Percentiles rank a stretch among this genome's conserved stretches.
Evolutionary conservation across 306 rosid species (phyloP).

Genomic region (Abrus pulchellus): DNA sequence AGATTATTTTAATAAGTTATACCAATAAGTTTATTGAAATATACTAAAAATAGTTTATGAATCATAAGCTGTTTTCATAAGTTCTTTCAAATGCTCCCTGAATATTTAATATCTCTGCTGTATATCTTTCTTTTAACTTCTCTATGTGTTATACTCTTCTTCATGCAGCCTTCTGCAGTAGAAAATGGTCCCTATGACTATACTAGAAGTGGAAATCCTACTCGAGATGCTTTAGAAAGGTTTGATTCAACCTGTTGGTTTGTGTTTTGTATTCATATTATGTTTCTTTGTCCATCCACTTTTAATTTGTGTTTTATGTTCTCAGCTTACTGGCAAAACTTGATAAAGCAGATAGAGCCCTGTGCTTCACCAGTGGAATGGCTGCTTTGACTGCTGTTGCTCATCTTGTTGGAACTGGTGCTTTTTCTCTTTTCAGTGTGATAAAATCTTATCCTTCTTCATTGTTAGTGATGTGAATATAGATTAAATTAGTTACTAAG

Average conservation of each 20-base stretch:
- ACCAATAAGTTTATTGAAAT: no score
- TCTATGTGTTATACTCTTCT: slow-evolving; percentile 26
- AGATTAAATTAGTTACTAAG: background rate
- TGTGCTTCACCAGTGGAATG: slow-evolving; percentile 98
- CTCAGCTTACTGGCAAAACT: slow-evolving; percentile 81
- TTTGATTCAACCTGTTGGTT: slow-evolving; percentile 45
- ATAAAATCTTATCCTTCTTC: slow-evolving; percentile 36
- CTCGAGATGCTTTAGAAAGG: slow-evolving; percentile 90
- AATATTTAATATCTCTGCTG: slow-evolving; percentile 14
- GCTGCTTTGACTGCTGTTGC: slow-evolving; percentile 89
- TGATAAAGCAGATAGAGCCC: slow-evolving; percentile 92
- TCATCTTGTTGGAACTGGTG: slow-evolving; percentile 84
- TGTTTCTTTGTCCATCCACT: slow-evolving; percentile 39
- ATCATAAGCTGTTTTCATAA: no score
- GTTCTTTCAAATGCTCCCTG: no score
- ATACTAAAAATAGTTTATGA: no score
- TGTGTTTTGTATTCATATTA: slow-evolving; percentile 21
- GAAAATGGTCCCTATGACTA: slow-evolving; percentile 93
- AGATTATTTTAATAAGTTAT: no score
- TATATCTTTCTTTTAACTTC: slow-evolving; percentile 20
- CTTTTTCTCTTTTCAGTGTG: slow-evolving; percentile 44
- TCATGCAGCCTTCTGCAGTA: slow-evolving; percentile 81
- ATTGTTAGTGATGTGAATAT: slow-evolving; percentile 28
- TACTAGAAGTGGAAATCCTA: slow-evolving; percentile 97
- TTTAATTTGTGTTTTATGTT: slow-evolving; percentile 49